Evolutionary conservation across 768 basidiomycete species (phyloP), one percentile per base, ranked within the genome.

Genomic region (Naematelia aurantialba): DNA sequence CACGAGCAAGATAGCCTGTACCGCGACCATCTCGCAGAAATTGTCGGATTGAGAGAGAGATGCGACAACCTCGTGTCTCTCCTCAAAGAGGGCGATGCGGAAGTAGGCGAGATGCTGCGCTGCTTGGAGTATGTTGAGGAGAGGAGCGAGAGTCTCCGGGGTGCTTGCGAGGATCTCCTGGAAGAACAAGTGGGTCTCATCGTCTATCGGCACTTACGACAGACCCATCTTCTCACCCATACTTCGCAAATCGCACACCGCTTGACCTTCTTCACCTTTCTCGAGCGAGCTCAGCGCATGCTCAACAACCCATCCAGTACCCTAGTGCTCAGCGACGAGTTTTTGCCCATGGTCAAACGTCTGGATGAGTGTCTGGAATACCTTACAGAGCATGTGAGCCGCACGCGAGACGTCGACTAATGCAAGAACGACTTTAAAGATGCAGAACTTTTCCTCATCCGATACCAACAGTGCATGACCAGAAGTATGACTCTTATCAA

Each of bases 381-480:
- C 72, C 79, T 99, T 27, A 87, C 87, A 72, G 81, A 81, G 12
- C 90, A 96, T 76, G 93, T 93, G 76, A 69, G 90, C 79, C 22
- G 25, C 8, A 29, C 34, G n/a, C 21, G 12, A 1, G 44, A 47
- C 30, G 25, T 45, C 45, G 54, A 49, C 19, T 13, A 57, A 21
- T 52, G 25, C 17, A 68, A 98, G 92, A 84, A 90, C 63, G 86
- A 92, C 74, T 99, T 87, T 79, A 83, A 83, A 64, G 96, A 98
- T 79, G 86, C 91, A 5, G 91, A 97, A 68, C 81, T 99, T 19
- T 97, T 96, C 75, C 80, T 96, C n/a, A 82, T 99, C 27, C 86
- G 96, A 22, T 98, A 93, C 78, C 94, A 96, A 70, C 96, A 99
- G 77, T 99, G 96, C 75, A 88, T 98, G 84, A 96, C 91, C 0